A percentile compares a stretch with the other conserved stretches of the same genome.
Evolutionary conservation across 495 filamentous ascomycete species (phyloP).

Genomic region (Sabuloglossum arenarium): DNA sequence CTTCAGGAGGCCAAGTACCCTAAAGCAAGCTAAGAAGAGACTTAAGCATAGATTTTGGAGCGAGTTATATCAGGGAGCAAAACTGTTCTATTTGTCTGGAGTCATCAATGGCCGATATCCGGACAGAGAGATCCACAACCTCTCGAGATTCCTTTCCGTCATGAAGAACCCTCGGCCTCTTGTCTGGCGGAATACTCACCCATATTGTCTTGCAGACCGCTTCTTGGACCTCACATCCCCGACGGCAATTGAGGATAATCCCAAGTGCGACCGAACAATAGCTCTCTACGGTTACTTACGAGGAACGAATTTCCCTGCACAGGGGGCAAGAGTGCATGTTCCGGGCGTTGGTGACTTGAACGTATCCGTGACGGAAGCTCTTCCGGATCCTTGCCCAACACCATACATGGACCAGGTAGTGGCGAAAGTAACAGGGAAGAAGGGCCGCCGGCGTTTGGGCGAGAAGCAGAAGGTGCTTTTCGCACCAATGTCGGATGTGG

Average conservation of each 20-base stretch:
- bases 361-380: slow-evolving; percentile 59
- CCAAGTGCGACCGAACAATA: slow-evolving; percentile 74
- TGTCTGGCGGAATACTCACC: slow-evolving; percentile 92
- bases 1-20: slow-evolving; percentile 74
- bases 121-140: slow-evolving; percentile 86
- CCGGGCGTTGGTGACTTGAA: slow-evolving; percentile 87
- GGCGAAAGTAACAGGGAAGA: slow-evolving; percentile 63
- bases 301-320: slow-evolving; percentile 83
- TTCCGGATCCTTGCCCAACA: slow-evolving; percentile 91
- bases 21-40: slow-evolving; percentile 83
- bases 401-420: slow-evolving; percentile 72
- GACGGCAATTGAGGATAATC: slow-evolving; percentile 64
- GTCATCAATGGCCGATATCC: slow-evolving; percentile 93
- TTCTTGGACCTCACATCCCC: slow-evolving; percentile 90
- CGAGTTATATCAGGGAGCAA: slow-evolving; percentile 89
- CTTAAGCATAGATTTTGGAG: slow-evolving; percentile 92
- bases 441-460: slow-evolving; percentile 50
- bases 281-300: slow-evolving; percentile 85
- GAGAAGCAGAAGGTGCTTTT: slow-evolving; percentile 93
- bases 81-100: slow-evolving; percentile 87
- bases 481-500: slow-evolving; percentile 94
- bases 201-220: slow-evolving; percentile 80
- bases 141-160: slow-evolving; percentile 82
- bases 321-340: slow-evolving; percentile 76
- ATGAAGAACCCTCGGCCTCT: slow-evolving; percentile 97